Conservation (phyloP, 495 filamentous ascomycete genomes). For the Penicillium paxilli region DNA sequence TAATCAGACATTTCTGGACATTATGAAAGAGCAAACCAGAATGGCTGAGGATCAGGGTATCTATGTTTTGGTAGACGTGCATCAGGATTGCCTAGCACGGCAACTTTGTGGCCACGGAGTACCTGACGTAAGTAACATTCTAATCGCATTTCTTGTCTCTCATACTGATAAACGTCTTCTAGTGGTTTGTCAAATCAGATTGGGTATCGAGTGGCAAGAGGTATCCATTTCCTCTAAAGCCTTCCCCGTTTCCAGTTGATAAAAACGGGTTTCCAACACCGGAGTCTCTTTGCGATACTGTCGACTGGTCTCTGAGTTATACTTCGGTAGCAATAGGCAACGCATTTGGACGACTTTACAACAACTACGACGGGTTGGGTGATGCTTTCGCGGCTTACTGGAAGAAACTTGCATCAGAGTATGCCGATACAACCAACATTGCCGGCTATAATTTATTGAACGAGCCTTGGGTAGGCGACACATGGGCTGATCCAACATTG, state of each 20-base stretch:
- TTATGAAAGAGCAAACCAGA: conserved; percentile 20
- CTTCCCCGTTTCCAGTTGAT: conserved; percentile 8
- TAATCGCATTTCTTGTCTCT: background rate
- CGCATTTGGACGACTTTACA: conserved; percentile 17
- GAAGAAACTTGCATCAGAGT: conserved; percentile 15
- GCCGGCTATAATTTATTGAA: conserved; percentile 19
- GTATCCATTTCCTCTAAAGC: conserved; percentile 15
- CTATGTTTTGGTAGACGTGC: conserved; percentile 19
- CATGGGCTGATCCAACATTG: conserved; percentile 16
- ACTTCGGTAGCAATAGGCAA: conserved; percentile 12
- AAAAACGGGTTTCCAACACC: conserved; percentile 9
- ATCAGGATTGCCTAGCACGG: conserved; percentile 15
- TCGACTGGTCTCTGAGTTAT: conserved; percentile 15
- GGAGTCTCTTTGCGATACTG: conserved; percentile 14
- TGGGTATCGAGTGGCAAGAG: conserved; percentile 12
- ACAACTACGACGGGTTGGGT: conserved; percentile 17
- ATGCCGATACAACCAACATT: conserved; percentile 13
- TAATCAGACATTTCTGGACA: conserved; percentile 20
- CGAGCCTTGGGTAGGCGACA: conserved; percentile 20
- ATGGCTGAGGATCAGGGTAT: conserved; percentile 20
- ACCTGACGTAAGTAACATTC: conserved; percentile 12
- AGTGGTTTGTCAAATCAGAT: conserved; percentile 16
- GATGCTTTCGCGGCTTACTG: conserved; percentile 21
- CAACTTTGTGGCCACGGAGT: conserved; percentile 13
- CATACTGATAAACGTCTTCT: conserved; percentile 7